Evolutionary conservation across 2,329 filamentous ascomycete species (phyloP), one percentile per base, ranked within the genome.

Genomic region (Sarocladium brachiariae): DNA sequence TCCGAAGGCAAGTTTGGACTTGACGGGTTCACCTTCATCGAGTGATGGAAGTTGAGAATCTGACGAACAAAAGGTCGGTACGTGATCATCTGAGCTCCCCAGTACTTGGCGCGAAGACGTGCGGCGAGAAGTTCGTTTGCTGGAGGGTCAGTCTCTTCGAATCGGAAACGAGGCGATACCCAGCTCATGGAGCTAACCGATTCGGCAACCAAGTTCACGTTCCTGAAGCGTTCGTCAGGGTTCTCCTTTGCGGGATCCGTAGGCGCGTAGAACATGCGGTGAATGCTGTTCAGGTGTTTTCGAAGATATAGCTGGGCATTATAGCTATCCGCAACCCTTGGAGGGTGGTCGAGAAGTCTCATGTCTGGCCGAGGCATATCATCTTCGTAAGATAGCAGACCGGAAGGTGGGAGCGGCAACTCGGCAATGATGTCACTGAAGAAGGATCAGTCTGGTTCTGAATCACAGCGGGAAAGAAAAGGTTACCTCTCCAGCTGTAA

Each of bases 61-160:
- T 76, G 70, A 55, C 73, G 70, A 50, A 84, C 64, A 54, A 92
- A 89, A 1, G 88, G 89, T 21, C 93, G 81, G 63, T 93, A 87
- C 23, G 92, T 91, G 62, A 97, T 91, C 55, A 95, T 90, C 56
- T 86, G 81, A 0, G 89, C 91, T 18, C 93, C 93, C 74, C 92
- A 97, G 66, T 93, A 97, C 65, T 99, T 97, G 13, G 88, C 93
- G 37, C 92, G 84, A 54, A 97, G 74, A 19, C 93, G 81, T 27
- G 92, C 92, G 11, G 81, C 75, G 14, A 96, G 81, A 53, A 97
- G 90, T 46, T 96, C 83, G 0, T 62, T 65, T 0, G 90, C 80
- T 1, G 89, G 89, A 4, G 76, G 74, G 50, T 95, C 88, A 2
- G 74, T 67, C 53, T 89, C 86, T 2, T 77, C 68, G 67, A 78